Evolutionary conservation across 306 rosid genomes (phyloP).

Genomic region (Mucuna pruriens): DNA sequence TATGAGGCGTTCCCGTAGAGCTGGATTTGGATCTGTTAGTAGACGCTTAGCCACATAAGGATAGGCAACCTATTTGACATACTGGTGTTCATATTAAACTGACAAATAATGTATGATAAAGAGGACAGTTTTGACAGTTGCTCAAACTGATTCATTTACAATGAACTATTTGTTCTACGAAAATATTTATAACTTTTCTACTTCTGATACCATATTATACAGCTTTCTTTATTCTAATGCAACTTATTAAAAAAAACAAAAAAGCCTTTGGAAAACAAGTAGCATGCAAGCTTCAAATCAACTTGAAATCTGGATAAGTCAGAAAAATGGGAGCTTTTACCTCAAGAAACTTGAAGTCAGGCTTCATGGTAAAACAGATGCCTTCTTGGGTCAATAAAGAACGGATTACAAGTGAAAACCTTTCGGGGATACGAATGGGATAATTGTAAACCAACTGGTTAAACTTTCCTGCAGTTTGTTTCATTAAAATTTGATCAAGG

Average conservation of each 20-base stretch:
- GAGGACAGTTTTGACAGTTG: conserved; percentile 19
- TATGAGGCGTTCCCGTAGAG: conserved; percentile 94
- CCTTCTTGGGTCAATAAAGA: conserved; percentile 99
- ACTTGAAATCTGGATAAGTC: conserved; percentile 31
- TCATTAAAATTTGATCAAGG: conserved; percentile 12
- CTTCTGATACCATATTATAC: conserved; percentile 16
- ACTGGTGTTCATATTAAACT: conserved; percentile 27
- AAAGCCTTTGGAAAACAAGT: neutral
- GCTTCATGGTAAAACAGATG: conserved; percentile 91
- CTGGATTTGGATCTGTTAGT: conserved; percentile 95
- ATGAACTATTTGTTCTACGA: conserved; percentile 12
- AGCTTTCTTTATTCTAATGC: neutral
- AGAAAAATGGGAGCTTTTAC: conserved; percentile 51
- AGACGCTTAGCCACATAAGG: conserved; percentile 98
- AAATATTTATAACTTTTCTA: neutral
- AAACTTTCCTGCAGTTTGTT: conserved; percentile 78
- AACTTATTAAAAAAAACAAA: neutral
- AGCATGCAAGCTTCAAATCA: conserved; percentile 23
- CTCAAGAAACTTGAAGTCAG: conserved; percentile 97
- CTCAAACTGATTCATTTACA: conserved; percentile 28
- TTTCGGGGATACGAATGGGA: conserved; percentile 98
- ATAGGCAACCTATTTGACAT: conserved; percentile 84
- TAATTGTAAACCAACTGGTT: conserved; percentile 96
- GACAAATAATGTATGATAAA: conserved; percentile 33
- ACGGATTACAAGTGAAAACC: conserved; percentile 96